Base-by-base conservation (phyloP, 2,329 filamentous ascomycete genomes). In the Akanthomyces lecanii region DNA sequence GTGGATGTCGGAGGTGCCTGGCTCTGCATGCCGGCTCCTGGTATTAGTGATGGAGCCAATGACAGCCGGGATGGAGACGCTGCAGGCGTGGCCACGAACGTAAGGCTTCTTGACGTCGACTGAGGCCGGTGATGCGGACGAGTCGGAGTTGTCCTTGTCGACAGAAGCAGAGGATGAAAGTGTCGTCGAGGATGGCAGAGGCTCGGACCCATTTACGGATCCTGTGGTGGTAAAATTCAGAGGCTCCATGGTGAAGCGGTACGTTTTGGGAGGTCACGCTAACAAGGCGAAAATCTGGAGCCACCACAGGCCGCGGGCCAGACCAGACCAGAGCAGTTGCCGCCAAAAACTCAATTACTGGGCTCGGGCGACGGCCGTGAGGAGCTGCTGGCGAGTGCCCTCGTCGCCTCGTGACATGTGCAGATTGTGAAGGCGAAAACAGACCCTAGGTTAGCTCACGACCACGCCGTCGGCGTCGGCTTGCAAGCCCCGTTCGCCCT, bases 21-120 rank as follows among this genome's bases (percentile, higher is more conserved):
- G 80, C 69, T 89, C 85, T 63, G 81, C 82, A 72, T 84, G 80
- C 62, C 81, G 79, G 67, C 81, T 79, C 73, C 89, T 89, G 65
- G 82, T 82, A 67, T 74, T 74, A 65, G 72, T 67, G 62, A 74
- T 64, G 42, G 69, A 71, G 60, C 68, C 71, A 62, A 67, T 65
- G 55, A 71, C 71, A 36, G 79, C 76, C 60, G 80, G 78, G 65
- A 82, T 79, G 64, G 80, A 77, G 65, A 85, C 71, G 65, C 71
- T 77, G 66, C 77, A 80, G 36, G 68, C 69, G 63, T 71, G 72
- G 44, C 56, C 65, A 64, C 23, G 68, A 42, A 44, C 28, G 48
- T 30, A 16, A 21, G 8, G 53, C 23, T 51, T 33, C 36, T 56
- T 61, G 52, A 28, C 30, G 25, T 64, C 52, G 45, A 44, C 42